phyloP scores from a whole-genome alignment of 2,329 filamentous ascomycete genomes.

The Hypoxylon sp. region DNA sequence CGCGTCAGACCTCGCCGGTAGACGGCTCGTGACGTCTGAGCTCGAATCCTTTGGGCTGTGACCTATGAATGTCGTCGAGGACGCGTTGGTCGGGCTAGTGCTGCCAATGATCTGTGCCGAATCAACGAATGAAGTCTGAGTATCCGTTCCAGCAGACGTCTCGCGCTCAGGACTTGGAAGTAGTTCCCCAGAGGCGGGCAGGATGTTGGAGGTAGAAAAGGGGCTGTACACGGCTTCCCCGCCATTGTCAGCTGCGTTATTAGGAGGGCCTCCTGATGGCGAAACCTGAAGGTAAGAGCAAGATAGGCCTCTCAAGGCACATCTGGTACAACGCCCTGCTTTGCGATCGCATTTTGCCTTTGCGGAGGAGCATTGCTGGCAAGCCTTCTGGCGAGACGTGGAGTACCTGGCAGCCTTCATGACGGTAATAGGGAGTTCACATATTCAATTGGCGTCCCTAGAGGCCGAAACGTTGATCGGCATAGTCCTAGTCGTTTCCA shows the following conservation, averaged over 20 bases:
- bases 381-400: slow-evolving; percentile 59
- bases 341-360: slow-evolving; percentile 61
- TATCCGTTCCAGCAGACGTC: neutral
- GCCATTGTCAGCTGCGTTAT: neutral
- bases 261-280: slow-evolving; percentile 15
- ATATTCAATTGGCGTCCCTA: neutral
- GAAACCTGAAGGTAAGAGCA: slow-evolving; percentile 52
- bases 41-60: slow-evolving; percentile 12
- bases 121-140: slow-evolving; percentile 3
- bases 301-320: slow-evolving; percentile 49
- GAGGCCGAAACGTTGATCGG: neutral
- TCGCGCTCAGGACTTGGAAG: slow-evolving; percentile 18
- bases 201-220: slow-evolving; percentile 13
- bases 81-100: slow-evolving; percentile 7
- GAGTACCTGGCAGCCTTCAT: slow-evolving; percentile 55
- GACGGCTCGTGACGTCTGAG: slow-evolving; percentile 2
- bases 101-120: slow-evolving; percentile 9
- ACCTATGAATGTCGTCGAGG: slow-evolving; percentile 3
- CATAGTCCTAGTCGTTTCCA: too few relatives aligned
- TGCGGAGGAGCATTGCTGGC: slow-evolving; percentile 56
- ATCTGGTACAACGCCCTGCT: slow-evolving; percentile 54
- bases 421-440: slow-evolving; percentile 9
- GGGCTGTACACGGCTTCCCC: slow-evolving; percentile 15
- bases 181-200: slow-evolving; percentile 4
- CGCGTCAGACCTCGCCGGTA: slow-evolving; percentile 13